Base-by-base conservation (phyloP, 1,284 basidiomycete genomes). In the Xerocomus amazonicus region DNA sequence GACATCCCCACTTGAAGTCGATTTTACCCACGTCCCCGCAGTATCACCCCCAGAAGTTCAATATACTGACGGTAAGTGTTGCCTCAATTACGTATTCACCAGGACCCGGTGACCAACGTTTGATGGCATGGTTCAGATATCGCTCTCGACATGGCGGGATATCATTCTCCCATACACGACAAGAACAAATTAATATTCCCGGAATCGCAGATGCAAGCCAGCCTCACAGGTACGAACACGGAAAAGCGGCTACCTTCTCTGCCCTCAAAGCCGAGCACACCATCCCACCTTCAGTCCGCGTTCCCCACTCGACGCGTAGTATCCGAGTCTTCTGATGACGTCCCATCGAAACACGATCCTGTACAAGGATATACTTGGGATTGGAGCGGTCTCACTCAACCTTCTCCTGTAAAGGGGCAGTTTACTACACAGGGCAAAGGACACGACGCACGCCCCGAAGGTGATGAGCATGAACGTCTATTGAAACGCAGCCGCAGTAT, bases 381-480 rank as follows among this genome's bases (percentile, higher is more conserved):
- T 56, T 90, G 88, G 89, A 88, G 88, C 32, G 83, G 77, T 16
- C 90, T 91, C 60, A 89, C 88, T n/a, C 84, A 85, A 59, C 84
- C 80, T 17, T 87, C 87, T 9, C 85, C 84, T 1, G 70, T 83
- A 59, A 77, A 77, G 45, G 57, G 76, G 0, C 71, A 75, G 6
- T 82, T 85, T 59, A 65, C 71, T 17, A 72, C 73, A 47, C 63
- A 54, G 44, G 52, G 48, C 7, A 65, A 56, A 19, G 43, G 31
- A 17, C 53, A 57, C 17, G 56, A 59, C 29, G 23, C 28, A n/a
- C 52, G 49, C 31, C 53, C 57, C 10, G 60, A 61, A 27, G 56
- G 63, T 9, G 58, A 59, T 6, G 66, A 71, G 14, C 55, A 56
- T 16, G 61, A 65, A 2, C 46, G 56, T n/a, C 19, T 58, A 9